phyloP scores from a whole-genome alignment of 345 rosid genomes.

The Hypericum perforatum region DNA sequence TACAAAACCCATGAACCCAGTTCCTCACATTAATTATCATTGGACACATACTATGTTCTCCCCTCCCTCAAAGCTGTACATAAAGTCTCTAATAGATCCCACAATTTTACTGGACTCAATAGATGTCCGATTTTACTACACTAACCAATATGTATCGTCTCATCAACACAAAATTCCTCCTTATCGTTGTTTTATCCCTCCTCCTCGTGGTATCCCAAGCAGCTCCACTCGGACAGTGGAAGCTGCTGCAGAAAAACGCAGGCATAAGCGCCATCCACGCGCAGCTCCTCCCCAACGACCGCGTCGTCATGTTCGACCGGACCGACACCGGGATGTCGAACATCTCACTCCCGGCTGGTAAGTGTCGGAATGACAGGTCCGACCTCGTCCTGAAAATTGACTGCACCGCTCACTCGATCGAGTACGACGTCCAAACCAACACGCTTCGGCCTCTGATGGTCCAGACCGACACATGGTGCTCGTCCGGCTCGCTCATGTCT shows the following conservation, averaged over 20 bases:
- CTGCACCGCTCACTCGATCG: constrained; percentile 78
- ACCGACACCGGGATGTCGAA: constrained; percentile 68
- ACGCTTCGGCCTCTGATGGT: constrained; percentile 50
- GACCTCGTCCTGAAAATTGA: constrained; percentile 39
- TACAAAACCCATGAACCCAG: no score
- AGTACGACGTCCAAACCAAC: constrained; percentile 46
- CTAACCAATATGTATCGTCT: no score
- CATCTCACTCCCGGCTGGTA: constrained; percentile 45
- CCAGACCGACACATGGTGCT: constrained; percentile 70
- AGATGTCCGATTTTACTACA: no score
- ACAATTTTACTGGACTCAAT: no score
- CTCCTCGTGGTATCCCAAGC: constrained; percentile 12
- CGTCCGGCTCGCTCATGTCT: constrained; percentile 54
- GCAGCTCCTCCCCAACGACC: constrained; percentile 74
- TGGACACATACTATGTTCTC: no score
- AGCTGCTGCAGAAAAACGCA: constrained; percentile 38
- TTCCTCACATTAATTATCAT: no score
- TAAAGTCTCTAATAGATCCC: no score
- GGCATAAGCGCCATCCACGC: constrained; percentile 87
- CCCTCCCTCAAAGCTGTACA: no score
- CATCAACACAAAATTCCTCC: no score
- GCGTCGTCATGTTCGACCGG: constrained; percentile 67
- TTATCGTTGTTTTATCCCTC: no score
- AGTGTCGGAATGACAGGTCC: constrained; percentile 41
- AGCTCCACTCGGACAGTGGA: constrained; percentile 48